phyloP scores from a whole-genome alignment of 2,329 filamentous ascomycete genomes.

The Fusarium brachygibbosum region DNA sequence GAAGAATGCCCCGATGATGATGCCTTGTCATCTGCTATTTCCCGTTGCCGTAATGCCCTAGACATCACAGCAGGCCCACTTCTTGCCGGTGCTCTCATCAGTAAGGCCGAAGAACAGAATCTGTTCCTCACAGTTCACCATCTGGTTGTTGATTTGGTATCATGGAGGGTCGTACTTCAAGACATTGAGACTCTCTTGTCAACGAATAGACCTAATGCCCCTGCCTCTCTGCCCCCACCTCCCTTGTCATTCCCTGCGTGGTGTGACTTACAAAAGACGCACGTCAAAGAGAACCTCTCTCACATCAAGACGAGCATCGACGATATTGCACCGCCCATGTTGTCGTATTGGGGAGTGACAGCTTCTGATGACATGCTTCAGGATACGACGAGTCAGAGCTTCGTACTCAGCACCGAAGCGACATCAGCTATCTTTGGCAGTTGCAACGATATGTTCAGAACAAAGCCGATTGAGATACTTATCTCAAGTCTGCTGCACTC shows the following conservation, averaged over 20 bases:
- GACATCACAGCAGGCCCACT: neutral
- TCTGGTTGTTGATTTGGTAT: neutral
- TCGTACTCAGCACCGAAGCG: too few species aligned
- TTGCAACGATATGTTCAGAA: too few species aligned
- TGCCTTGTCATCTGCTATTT: neutral
- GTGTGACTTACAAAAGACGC: too few species aligned
- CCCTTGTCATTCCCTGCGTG: too few species aligned
- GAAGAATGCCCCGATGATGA: too few species aligned
- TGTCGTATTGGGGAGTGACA: too few species aligned
- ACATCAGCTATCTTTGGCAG: too few species aligned
- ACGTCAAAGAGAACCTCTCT: too few species aligned
- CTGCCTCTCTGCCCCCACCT: neutral
- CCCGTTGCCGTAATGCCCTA: neutral
- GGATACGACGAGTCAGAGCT: too few species aligned
- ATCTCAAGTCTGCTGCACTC: neutral
- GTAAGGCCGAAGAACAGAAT: neutral
- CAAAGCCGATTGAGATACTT: neutral
- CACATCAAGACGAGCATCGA: too few species aligned
- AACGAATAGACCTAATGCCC: neutral
- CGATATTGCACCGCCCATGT: too few species aligned
- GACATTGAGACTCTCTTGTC: neutral
- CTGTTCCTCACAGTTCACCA: constrained; percentile 2
- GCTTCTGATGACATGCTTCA: too few species aligned
- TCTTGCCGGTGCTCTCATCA: neutral
- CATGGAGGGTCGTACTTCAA: neutral